Conservation (phyloP, 768 basidiomycete species). For the Dacryopinax spathularia region DNA sequence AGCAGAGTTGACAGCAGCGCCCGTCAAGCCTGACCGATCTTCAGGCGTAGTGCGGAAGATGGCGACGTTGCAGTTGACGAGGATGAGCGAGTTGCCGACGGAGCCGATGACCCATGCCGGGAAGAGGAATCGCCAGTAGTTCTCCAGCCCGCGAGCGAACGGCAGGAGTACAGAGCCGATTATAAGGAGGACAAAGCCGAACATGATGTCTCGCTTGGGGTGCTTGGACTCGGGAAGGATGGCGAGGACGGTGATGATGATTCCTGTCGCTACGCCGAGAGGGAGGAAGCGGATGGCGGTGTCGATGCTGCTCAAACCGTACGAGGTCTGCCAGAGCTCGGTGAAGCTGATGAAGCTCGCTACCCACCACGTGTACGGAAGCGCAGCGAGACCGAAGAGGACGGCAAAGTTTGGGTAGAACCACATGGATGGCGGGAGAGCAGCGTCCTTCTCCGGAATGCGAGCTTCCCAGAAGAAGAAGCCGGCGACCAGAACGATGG, state of each 20-base stretch:
- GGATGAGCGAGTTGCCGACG: conserved; percentile 33
- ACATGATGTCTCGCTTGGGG: conserved; percentile 35
- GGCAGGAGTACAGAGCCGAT: conserved; percentile 32
- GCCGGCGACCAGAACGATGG: conserved; percentile 26
- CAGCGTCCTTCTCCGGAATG: conserved; percentile 30
- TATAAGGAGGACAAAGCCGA: conserved; percentile 28
- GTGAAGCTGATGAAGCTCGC: conserved; percentile 1
- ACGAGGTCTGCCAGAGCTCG: conserved; percentile 5
- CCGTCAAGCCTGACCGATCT: conserved; percentile 37
- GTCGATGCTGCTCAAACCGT: conserved; percentile 11
- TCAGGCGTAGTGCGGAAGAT: conserved; percentile 35
- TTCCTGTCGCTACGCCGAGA: conserved; percentile 28
- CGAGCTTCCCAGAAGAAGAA: conserved; percentile 42
- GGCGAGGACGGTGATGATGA: conserved; percentile 27
- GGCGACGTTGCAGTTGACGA: conserved; percentile 35
- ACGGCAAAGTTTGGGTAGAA: conserved; percentile 20
- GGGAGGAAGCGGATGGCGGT: conserved; percentile 11
- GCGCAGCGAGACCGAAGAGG: conserved; percentile 18
- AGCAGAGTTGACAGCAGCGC: conserved; percentile 42
- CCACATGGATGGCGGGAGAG: conserved; percentile 25
- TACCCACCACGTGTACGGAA: conserved; percentile 5
- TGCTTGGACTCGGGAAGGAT: conserved; percentile 24
- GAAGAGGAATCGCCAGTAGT: conserved; percentile 37
- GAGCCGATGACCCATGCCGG: conserved; percentile 39
- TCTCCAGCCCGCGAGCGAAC: conserved; percentile 25